Evolutionary conservation across 495 filamentous ascomycete species (phyloP), one percentile per base, ranked within the genome.

Genomic region (Tuber microsphaerosporum): DNA sequence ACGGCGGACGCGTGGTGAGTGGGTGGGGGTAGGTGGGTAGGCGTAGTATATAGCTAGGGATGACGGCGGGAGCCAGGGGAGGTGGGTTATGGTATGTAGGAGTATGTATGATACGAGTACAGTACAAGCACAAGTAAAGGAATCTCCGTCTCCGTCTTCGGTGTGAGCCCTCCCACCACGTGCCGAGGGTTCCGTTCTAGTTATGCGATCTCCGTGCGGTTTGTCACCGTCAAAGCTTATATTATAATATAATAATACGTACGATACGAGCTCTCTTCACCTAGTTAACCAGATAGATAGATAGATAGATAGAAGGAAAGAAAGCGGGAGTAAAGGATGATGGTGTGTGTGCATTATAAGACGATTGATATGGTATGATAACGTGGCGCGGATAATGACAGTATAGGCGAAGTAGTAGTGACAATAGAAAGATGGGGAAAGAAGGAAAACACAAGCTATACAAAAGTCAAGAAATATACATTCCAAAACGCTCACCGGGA

Each of bases 381-480:
- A 65, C 4, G 34, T 65, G 31, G 12, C 2, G 26, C 31, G 6
- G 56, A 34, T 65, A 65, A 65, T 34, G 26, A 16, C 26, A 14
- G 26, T 65, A 34, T 65, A 26, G 56, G 34, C 56, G 14, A 31
- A 16, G 56, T 17, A 34, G 26, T 34, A 65, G 10, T 51, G 6
- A 9, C 12, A n/a, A n/a, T 26, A 10, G 51, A n/a, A n/a, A 26
- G 48, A 22, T n/a, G 10, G 9, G 0, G 22, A 12, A n/a, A 9
- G 9, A 61, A 14, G 42, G 42, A 26, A 61, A 61, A 61, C n/a
- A 26, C 48, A 65, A 8, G 56, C 5, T 65, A 65, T 65, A 65
- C 56, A 65, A 65, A 65, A 17, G n/a, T 26, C 22, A 61, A 65
- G 26, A 65, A 65, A 65, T 65, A 65, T 65, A 65, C 26, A 65